Evolutionary conservation across 2,329 filamentous ascomycete species (phyloP).

Genomic region (Polytolypa hystricis): DNA sequence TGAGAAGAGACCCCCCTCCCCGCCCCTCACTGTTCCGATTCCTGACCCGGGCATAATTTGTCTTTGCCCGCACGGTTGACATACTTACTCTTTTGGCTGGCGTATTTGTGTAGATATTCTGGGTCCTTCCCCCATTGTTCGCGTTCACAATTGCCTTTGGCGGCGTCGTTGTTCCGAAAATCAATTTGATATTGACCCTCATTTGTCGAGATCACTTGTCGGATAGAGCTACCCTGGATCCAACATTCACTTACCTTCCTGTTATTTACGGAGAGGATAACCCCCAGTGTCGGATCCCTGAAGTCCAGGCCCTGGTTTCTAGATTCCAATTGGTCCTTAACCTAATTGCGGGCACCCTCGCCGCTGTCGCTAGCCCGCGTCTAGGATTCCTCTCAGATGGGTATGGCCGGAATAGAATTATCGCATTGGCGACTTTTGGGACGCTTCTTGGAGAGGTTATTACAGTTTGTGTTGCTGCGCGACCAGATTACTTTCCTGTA

Average conservation of each 20-base stretch:
- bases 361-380: conserved; percentile 70
- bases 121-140: conserved; percentile 70
- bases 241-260: conserved; percentile 50
- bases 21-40: conserved; percentile 3
- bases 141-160: conserved; percentile 80
- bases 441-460: conserved; percentile 63
- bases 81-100: conserved; percentile 3
- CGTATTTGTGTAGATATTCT: conserved; percentile 52
- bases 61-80: background rate
- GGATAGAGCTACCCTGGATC: conserved; percentile 50
- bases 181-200: conserved; percentile 75
- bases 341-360: conserved; percentile 63
- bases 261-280: conserved; percentile 60
- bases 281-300: conserved; percentile 66
- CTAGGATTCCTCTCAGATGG: conserved; percentile 79
- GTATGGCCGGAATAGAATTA: conserved; percentile 64
- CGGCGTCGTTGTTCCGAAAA: conserved; percentile 70
- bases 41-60: background rate
- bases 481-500: conserved; percentile 61
- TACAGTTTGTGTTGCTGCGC: conserved; percentile 66
- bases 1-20: conserved; percentile 20
- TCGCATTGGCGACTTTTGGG: conserved; percentile 64
- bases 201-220: conserved; percentile 76
- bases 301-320: conserved; percentile 66
- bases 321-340: conserved; percentile 68